phyloP scores from a whole-genome alignment of 202 grass and related monocot species.

The Carex arenaria region DNA sequence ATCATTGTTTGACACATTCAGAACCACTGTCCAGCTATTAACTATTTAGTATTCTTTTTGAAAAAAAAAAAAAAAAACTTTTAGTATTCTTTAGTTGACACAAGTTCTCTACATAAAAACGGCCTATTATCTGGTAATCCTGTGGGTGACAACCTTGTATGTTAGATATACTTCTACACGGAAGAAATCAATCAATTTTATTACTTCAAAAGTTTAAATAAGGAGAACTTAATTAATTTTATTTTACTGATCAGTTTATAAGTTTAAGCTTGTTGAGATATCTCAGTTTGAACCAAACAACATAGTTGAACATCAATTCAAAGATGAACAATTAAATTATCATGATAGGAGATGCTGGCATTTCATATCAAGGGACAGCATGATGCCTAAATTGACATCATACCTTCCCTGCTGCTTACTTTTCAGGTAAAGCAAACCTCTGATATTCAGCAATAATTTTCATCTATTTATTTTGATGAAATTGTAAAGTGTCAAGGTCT shows the following conservation, averaged over 20 bases:
- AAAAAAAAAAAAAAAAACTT: not conserved
- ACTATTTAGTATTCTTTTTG: not conserved
- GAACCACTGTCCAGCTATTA: not conserved
- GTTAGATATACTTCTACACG: not conserved
- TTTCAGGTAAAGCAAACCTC: not conserved
- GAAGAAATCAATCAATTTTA: not conserved
- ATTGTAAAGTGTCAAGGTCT: not conserved
- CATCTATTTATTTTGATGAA: not conserved
- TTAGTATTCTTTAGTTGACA: not conserved
- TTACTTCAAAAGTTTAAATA: not conserved
- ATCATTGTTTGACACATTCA: not conserved
- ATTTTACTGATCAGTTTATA: not conserved
- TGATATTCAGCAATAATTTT: not conserved
- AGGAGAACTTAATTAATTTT: not conserved
- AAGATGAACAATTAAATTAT: not conserved
- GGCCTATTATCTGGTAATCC: not conserved
- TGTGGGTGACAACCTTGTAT: not conserved
- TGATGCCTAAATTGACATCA: slow-evolving; percentile 19
- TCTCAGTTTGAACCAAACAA: not conserved
- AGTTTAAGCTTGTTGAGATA: not conserved
- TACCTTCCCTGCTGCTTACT: not conserved
- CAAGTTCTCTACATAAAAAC: not conserved
- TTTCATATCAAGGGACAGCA: not conserved
- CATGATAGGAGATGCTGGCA: slow-evolving; percentile 7
- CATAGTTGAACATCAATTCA: not conserved